phyloP scores from a whole-genome alignment of 192 early-diverging fungal genomes.

The Coemansia sp. region DNA sequence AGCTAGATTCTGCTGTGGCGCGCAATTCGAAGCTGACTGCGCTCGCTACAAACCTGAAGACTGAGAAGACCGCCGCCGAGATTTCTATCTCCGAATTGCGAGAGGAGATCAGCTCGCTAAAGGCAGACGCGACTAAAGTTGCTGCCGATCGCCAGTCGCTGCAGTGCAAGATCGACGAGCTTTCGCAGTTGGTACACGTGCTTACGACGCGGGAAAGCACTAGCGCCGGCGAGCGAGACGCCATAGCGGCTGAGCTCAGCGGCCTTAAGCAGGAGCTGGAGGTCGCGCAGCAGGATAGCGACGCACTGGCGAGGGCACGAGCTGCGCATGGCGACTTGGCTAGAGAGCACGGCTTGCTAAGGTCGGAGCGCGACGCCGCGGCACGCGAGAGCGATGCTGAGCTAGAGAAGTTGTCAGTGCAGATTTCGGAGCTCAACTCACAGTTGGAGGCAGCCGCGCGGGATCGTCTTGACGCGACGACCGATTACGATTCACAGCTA shows the following conservation, averaged over 20 bases:
- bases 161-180: neutral
- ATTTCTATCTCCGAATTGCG: neutral
- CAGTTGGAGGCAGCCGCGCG: neutral
- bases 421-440: neutral
- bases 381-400: neutral
- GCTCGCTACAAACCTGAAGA: slow-evolving; percentile 15
- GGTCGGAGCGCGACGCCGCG: neutral
- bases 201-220: neutral
- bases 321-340: neutral
- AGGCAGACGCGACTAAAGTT: neutral
- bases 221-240: neutral
- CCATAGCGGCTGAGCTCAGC: slow-evolving; percentile 1
- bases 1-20: slow-evolving; percentile 45
- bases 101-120: slow-evolving; percentile 4
- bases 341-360: too few species aligned
- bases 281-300: neutral
- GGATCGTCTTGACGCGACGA: neutral
- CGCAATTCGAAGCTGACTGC: slow-evolving; percentile 38
- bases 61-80: slow-evolving; percentile 2
- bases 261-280: neutral
- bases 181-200: neutral
- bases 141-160: neutral
- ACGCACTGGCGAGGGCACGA: neutral
- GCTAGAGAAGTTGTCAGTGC: neutral
- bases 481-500: neutral